Evolutionary conservation across 1,284 basidiomycete genomes (phyloP).

Genomic region (Pascua sp.): DNA sequence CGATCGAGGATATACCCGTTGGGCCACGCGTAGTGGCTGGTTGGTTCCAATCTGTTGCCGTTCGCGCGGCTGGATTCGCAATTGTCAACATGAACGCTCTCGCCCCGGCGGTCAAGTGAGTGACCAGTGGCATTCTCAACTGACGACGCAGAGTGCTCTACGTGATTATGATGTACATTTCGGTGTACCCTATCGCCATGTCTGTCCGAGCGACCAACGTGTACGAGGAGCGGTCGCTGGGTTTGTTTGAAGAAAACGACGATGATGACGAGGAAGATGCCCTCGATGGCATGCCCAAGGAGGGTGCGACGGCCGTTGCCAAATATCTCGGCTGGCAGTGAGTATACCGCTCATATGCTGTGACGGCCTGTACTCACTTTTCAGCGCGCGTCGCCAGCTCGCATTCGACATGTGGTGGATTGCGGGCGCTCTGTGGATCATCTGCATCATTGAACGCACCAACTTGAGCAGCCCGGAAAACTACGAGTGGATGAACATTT

Average conservation of each 20-base stretch:
- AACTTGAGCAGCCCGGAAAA: constrained; percentile 58
- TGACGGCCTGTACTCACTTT: neutral
- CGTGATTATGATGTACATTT: constrained; percentile 72
- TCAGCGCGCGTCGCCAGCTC: constrained; percentile 69
- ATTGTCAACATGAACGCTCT: constrained; percentile 68
- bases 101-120: constrained; percentile 71
- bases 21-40: constrained; percentile 65
- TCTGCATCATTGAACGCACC: constrained; percentile 79
- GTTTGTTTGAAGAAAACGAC: constrained; percentile 61
- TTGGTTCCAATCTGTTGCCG: constrained; percentile 67
- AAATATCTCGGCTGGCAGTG: constrained; percentile 50
- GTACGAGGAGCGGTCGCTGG: constrained; percentile 85
- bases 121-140: neutral
- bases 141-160: constrained; percentile 56
- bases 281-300: constrained; percentile 42
- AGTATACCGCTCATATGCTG: constrained; percentile 6
- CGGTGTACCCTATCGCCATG: constrained; percentile 56
- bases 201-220: constrained; percentile 97
- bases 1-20: constrained; percentile 66
- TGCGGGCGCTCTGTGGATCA: constrained; percentile 67
- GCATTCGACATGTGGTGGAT: constrained; percentile 95
- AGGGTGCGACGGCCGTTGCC: constrained; percentile 44
- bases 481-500: constrained; percentile 71
- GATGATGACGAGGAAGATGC: constrained; percentile 50
- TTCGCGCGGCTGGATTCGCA: constrained; percentile 82